A percentile compares a stretch with the other conserved stretches of the same genome.
Conservation (phyloP, 352 stramenopile species). For the Hyaloperonospora brassicae region DNA sequence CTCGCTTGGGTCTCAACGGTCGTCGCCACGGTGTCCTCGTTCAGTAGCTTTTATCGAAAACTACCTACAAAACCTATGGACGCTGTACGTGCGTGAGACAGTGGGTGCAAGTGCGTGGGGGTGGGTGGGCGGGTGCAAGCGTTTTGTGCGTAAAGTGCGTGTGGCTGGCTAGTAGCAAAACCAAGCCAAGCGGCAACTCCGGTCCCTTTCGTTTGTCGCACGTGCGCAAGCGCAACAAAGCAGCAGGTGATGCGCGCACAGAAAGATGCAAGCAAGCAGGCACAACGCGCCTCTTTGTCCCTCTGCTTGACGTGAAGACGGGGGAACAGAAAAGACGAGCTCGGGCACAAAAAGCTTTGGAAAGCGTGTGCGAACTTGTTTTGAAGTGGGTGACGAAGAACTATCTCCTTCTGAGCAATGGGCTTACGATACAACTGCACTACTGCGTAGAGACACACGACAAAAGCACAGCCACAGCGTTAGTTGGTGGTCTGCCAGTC, state of each 20-base stretch:
- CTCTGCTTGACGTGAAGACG: slow-evolving; percentile 11
- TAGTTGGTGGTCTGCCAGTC: slow-evolving; percentile 15
- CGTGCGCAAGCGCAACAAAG: slow-evolving; percentile 26
- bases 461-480: slow-evolving; percentile 2
- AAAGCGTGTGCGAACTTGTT: slow-evolving; percentile 21
- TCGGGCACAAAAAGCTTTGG: slow-evolving; percentile 26
- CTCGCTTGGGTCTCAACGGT: slow-evolving; percentile 28
- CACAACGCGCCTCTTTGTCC: slow-evolving; percentile 7
- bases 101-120: too few relatives aligned
- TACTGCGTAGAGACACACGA: slow-evolving; percentile 12
- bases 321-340: slow-evolving; percentile 25
- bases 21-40: slow-evolving; percentile 37
- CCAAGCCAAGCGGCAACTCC: slow-evolving; percentile 11
- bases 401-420: slow-evolving; percentile 20
- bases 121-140: not conserved
- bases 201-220: slow-evolving; percentile 15
- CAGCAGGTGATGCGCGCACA: slow-evolving; percentile 23
- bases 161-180: slow-evolving; percentile 9
- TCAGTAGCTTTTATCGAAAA: slow-evolving; percentile 31
- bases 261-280: slow-evolving; percentile 15
- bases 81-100: not conserved
- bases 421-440: slow-evolving; percentile 20
- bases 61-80: slow-evolving; percentile 28
- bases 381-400: slow-evolving; percentile 15
- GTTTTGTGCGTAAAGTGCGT: slow-evolving; percentile 4